phyloP scores from a whole-genome alignment of 768 basidiomycete species.

The Pleurotus pulmonarius region DNA sequence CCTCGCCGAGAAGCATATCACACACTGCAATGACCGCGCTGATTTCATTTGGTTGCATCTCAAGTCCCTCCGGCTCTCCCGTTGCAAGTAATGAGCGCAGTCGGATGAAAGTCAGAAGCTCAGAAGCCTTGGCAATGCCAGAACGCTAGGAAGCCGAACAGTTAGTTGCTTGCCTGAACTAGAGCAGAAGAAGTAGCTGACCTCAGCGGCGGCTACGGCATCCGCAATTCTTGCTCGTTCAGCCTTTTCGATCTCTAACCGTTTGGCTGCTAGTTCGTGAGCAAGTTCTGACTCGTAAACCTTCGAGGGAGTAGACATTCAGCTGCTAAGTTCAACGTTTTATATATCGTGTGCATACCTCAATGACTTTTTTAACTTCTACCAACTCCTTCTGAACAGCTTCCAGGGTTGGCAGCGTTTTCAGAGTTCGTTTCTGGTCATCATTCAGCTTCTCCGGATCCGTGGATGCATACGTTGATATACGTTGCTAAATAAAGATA shows the following conservation, averaged over 20 bases:
- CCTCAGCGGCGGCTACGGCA: constrained; percentile 59
- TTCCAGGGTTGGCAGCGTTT: constrained; percentile 72
- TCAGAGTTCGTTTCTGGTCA: constrained; percentile 76
- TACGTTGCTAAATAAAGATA: constrained; percentile 50
- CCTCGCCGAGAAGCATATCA: constrained; percentile 54
- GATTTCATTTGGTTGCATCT: constrained; percentile 49
- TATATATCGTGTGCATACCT: constrained; percentile 44
- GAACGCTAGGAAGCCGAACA: constrained; percentile 2
- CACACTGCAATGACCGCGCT: constrained; percentile 49
- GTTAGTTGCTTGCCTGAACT: background rate
- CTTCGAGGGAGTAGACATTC: constrained; percentile 28
- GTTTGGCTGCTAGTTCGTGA: constrained; percentile 51
- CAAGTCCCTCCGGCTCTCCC: constrained; percentile 38
- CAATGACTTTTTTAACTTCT: constrained; percentile 80
- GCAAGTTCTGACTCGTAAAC: constrained; percentile 59
- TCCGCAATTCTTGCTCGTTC: constrained; percentile 52
- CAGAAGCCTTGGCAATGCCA: constrained; percentile 38
- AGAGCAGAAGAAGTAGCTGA: constrained; percentile 22
- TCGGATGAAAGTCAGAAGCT: constrained; percentile 57
- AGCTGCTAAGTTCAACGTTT: background rate
- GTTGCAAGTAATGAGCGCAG: constrained; percentile 47
- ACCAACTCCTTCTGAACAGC: constrained; percentile 77
- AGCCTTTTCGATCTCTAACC: constrained; percentile 50
- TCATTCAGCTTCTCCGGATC: constrained; percentile 77
- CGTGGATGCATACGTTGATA: constrained; percentile 65